phyloP scores from a whole-genome alignment of 768 basidiomycete species.

The Leucocoprinus birnbaumii region DNA sequence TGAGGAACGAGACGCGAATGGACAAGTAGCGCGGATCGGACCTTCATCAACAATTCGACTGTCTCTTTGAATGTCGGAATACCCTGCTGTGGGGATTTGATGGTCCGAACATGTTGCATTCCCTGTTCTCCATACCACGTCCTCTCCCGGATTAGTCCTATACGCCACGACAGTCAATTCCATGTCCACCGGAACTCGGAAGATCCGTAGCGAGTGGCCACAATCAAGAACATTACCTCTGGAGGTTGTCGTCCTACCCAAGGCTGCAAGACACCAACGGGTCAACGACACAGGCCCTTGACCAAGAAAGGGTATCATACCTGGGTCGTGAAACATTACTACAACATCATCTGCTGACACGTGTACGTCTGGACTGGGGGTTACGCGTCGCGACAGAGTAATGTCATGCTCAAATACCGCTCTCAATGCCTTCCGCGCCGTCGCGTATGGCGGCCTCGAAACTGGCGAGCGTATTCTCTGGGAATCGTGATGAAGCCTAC shows the following conservation, averaged over 20 bases:
- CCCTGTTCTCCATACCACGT: slow-evolving; percentile 69
- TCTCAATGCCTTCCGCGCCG: slow-evolving; percentile 96
- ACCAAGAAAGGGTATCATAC: slow-evolving; percentile 30
- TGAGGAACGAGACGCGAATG: neutral
- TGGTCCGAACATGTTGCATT: slow-evolving; percentile 78
- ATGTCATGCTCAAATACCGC: slow-evolving; percentile 66
- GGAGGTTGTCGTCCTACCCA: slow-evolving; percentile 82
- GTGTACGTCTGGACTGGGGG: slow-evolving; percentile 80
- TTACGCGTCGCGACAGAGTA: slow-evolving; percentile 56
- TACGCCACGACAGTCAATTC: slow-evolving; percentile 12
- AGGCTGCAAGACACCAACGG: slow-evolving; percentile 34
- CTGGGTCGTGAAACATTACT: slow-evolving; percentile 95
- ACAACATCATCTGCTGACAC: slow-evolving; percentile 85
- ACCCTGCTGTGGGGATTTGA: slow-evolving; percentile 75
- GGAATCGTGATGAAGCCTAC: slow-evolving; percentile 84
- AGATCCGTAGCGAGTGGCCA: neutral
- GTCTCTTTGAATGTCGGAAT: slow-evolving; percentile 93
- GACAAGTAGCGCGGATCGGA: slow-evolving; percentile 24
- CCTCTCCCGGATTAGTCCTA: slow-evolving; percentile 68
- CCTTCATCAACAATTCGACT: slow-evolving; percentile 73
- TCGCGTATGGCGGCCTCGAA: slow-evolving; percentile 94
- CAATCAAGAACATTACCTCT: slow-evolving; percentile 39
- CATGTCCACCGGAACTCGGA: neutral
- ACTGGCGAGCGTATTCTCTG: slow-evolving; percentile 94
- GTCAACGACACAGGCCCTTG: slow-evolving; percentile 11